Base-by-base conservation (phyloP, 2,329 filamentous ascomycete genomes). In the Dactylellina leptospora region DNA sequence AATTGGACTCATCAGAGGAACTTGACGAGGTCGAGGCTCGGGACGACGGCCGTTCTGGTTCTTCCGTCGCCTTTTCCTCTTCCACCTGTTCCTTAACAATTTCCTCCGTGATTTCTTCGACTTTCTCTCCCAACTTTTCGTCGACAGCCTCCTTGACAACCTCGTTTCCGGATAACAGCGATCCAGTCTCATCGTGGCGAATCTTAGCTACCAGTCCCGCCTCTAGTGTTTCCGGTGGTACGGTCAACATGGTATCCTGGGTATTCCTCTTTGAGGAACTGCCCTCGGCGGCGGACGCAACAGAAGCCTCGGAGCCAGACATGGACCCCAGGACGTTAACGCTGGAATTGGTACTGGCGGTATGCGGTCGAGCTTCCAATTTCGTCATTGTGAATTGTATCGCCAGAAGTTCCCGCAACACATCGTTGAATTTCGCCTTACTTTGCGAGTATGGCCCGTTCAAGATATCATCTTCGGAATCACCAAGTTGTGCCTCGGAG, bases 211-310 rank as follows among this genome's bases (percentile, higher is more conserved):
- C 63, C 22, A 69, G 38, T 18, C 55, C 55, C 10, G 55, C 55
- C 25, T 70, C 64, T 13, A 61, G 30, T 18, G 55, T 62, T 47
- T 62, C 64, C 23, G 64, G 64, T 18, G 64, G 64, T 33, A 70
- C 56, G n/a, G 66, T 71, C 25, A 63, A 45, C 59, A 63, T 56
- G 27, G 66, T 71, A 30, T 71, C 66, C 44, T 71, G 66, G 33
- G 66, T 71, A 23, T 56, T 48, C 23, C 66, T 58, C 45, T 63
- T 71, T 3, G 66, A 71, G 2, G 47, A 54, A 58, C 51, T 47
- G 23, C 27, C 66, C 44, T 62, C 66, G 1, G 36, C 30, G 16
- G 54, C 48, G 16, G 51, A 68, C 45, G 20, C 45, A 20, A 54
- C 47, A n/a, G 62, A 68, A 13, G 53, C 47, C 8, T 33, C 38